These are phyloP conservation scores for Dimargaris cristalligena DNA, from an alignment of 192 early-diverging fungal species.

Conservation along the genomic window DNA sequence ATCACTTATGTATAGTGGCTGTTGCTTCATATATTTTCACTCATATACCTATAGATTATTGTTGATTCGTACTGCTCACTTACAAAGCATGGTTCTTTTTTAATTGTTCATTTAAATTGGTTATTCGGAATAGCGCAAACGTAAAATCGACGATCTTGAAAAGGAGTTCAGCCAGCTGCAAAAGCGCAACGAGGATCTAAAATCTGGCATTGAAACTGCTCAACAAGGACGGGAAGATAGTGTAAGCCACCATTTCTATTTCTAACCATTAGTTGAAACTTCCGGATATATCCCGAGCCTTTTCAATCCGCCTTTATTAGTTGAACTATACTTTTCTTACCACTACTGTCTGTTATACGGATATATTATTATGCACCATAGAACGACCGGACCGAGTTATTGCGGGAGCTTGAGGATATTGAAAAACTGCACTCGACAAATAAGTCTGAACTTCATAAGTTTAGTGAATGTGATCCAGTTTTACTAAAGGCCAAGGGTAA, in stretches of 20 bases:
- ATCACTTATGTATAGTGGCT: no score
- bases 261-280: not conserved
- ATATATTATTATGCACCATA: constrained; percentile 10
- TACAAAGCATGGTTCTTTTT: no score
- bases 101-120: no score
- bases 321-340: not conserved
- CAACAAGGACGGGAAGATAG: constrained; percentile 44
- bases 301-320: no score
- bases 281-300: no score
- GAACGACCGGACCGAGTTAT: constrained; percentile 36
- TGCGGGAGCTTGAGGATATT: constrained; percentile 32
- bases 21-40: no score
- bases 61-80: no score
- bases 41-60: no score
- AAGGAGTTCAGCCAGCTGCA: constrained; percentile 30
- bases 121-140: no score
- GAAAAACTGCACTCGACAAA: constrained; percentile 24
- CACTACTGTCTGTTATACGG: not conserved
- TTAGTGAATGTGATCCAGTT: constrained; percentile 59
- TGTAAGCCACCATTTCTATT: constrained; percentile 17
- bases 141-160: constrained; percentile 30
- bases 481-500: constrained; percentile 46
- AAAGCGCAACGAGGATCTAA: constrained; percentile 25
- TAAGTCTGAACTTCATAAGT: constrained; percentile 40
- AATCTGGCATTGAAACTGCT: constrained; percentile 27